Evolutionary conservation across 768 basidiomycete genomes (phyloP).

Genomic region (Russula olivacea): DNA sequence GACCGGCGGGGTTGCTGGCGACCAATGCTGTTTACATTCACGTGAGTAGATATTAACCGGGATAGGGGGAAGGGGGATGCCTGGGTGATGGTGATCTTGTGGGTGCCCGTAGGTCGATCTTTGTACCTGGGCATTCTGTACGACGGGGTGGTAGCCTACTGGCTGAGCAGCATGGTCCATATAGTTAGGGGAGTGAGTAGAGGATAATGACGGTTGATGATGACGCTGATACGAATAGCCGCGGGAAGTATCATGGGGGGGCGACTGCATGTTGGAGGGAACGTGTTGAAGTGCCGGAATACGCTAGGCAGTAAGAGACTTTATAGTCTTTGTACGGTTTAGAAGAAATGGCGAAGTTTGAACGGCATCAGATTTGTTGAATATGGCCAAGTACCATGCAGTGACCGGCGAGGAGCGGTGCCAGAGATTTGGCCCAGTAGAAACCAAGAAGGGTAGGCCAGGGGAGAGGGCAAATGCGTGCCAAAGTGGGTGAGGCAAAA

Average conservation of each 20-base stretch:
- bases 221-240: conserved; percentile 19
- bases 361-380: conserved; percentile 23
- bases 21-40: background rate
- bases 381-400: conserved; percentile 14
- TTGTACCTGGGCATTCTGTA: conserved; percentile 9
- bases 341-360: conserved; percentile 16
- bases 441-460: conserved; percentile 11
- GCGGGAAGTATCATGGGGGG: conserved; percentile 17
- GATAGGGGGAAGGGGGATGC: background rate
- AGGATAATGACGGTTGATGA: conserved; percentile 6
- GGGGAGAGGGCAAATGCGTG: conserved; percentile 14
- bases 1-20: background rate
- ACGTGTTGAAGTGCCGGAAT: conserved; percentile 11
- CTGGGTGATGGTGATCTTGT: conserved; percentile 12
- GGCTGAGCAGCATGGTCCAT: conserved; percentile 7
- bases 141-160: conserved; percentile 1
- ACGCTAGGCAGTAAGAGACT: conserved; percentile 9
- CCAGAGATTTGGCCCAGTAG: conserved; percentile 17
- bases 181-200: conserved; percentile 11
- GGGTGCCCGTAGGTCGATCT: conserved; percentile 12
- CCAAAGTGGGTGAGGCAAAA: conserved; percentile 15
- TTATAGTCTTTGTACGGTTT: conserved; percentile 13
- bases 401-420: conserved; percentile 16
- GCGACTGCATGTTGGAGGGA: conserved; percentile 20
- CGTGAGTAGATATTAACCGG: conserved; percentile 1